Evolutionary conservation across 2,329 filamentous ascomycete genomes (phyloP), one percentile per base, ranked within the genome.

Genomic region (Pseudogymnoascus sp.): DNA sequence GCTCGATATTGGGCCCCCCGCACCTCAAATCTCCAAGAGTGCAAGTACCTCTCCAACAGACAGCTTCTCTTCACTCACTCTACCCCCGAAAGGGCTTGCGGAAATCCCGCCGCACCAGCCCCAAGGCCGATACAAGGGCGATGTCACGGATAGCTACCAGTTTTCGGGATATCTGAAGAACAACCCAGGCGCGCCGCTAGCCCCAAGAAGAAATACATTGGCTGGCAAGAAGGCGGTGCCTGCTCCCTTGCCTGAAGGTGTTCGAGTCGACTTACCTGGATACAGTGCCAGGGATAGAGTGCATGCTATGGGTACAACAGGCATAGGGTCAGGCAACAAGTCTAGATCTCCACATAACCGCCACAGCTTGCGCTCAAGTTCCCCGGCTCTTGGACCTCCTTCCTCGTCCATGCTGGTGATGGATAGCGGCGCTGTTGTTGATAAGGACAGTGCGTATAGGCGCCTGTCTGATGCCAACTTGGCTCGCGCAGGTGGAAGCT

Each of bases 381-480:
- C 73, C 45, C 73, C 72, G 11, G 16, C 31, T 18, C 18, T 36
- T 63, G 45, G 59, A 11, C 42, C 34, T 39, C n/a, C 63, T 63
- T 12, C n/a, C 23, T n/a, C 21, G 12, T 60, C 62, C 59, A 79
- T 76, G 51, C 76, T 82, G 12, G 78, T 85, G 51, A 79, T 89
- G 3, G 82, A 85, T 45, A 84, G 85, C 62, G 86, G 84, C 10
- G 81, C 83, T 57, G 73, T 83, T 1, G 77, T 91, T 61, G 87
- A 92, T 71, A 83, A 89, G 74, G 84, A 82, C 64, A 87, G 80
- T 67, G 87, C 88, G 3, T 90, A 92, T 71, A 81, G 86, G 61
- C 83, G 85, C 64, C 77, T 92, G 16, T 91, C 89, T 1, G 87
- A 93, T 71, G 87, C 87, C 10, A 86, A 87, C 61, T 76, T 93